These are phyloP conservation scores for Hygrophorus russula DNA, from an alignment of 768 basidiomycete genomes.

Conservation along the genomic window DNA sequence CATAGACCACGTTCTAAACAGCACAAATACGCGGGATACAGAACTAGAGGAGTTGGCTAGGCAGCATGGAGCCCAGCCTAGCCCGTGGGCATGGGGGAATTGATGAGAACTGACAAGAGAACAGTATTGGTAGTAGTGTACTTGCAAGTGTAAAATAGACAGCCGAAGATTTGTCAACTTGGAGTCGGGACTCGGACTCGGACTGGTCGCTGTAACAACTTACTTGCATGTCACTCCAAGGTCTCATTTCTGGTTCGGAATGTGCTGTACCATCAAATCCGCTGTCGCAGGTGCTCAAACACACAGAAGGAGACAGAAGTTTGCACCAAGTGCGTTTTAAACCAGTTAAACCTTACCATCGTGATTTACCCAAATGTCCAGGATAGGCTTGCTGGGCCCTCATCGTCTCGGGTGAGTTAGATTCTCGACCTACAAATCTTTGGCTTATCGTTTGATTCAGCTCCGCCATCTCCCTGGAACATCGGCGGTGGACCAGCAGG, in stretches of 20 bases:
- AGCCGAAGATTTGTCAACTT: no score
- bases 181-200: no score
- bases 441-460: constrained; percentile 22
- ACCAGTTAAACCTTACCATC: neutral
- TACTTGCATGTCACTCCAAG: constrained; percentile 59
- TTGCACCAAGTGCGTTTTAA: constrained; percentile 59
- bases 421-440: neutral
- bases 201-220: neutral
- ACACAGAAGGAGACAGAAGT: constrained; percentile 81
- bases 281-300: constrained; percentile 80
- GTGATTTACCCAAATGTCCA: constrained; percentile 16
- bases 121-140: no score
- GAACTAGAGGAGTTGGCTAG: constrained; percentile 38
- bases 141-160: no score
- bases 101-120: neutral
- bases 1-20: constrained; percentile 24
- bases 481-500: constrained; percentile 46
- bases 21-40: constrained; percentile 29
- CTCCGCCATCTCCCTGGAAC: constrained; percentile 66
- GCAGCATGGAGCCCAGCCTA: constrained; percentile 14
- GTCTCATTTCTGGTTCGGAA: constrained; percentile 80
- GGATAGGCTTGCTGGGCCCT: constrained; percentile 69
- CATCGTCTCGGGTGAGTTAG: constrained; percentile 49
- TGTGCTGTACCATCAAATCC: constrained; percentile 81
- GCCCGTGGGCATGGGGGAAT: constrained; percentile 21